phyloP scores from a whole-genome alignment of 305 asterid species.

The Fraxinus latifolia region DNA sequence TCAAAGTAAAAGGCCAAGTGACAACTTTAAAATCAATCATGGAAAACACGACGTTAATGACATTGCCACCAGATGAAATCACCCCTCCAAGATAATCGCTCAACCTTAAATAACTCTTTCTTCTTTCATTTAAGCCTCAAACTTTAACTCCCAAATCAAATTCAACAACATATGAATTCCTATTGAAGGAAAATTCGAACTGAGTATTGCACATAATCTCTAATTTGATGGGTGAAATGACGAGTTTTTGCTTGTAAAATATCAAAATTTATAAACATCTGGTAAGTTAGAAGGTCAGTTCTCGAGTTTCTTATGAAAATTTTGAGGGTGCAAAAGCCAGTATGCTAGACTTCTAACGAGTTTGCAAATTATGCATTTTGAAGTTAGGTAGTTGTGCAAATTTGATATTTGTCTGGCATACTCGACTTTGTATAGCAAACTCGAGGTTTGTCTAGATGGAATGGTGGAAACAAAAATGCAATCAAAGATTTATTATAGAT shows the following conservation, averaged over 20 bases:
- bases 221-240: background rate
- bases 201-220: background rate
- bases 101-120: background rate
- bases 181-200: background rate
- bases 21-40: too few species aligned
- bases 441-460: too few species aligned
- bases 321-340: too few species aligned
- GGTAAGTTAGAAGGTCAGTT: background rate
- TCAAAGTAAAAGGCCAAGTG: background rate
- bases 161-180: background rate
- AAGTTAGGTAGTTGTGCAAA: too few species aligned
- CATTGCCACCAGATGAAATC: background rate
- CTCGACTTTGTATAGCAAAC: too few species aligned
- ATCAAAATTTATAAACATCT: too few species aligned
- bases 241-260: background rate
- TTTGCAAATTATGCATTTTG: too few species aligned
- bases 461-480: too few species aligned
- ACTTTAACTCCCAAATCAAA: background rate
- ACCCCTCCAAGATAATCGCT: background rate
- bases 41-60: background rate
- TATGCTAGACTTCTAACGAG: too few species aligned
- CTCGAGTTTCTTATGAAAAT: too few species aligned
- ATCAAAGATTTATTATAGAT: too few species aligned
- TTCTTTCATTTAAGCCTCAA: background rate
- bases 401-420: too few species aligned